These are phyloP conservation scores for Coemansia sp. DNA, from an alignment of 192 early-diverging fungal genomes.

Conservation along the genomic window DNA sequence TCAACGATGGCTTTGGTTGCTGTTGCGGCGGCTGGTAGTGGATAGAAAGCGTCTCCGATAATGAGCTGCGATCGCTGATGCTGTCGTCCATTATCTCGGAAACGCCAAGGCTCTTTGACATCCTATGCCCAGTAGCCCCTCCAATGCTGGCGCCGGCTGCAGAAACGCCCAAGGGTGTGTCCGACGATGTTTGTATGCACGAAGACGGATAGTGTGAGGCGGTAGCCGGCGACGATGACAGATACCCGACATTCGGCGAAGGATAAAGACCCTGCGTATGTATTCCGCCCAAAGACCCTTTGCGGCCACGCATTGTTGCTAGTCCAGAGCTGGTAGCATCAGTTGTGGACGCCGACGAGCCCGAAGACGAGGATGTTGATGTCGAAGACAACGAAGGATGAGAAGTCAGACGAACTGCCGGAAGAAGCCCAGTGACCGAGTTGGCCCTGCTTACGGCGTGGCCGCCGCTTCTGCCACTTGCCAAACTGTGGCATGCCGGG, in stretches of 20 bases:
- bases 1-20: constrained; percentile 10
- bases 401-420: not conserved
- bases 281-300: constrained; percentile 29
- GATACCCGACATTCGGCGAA: constrained; percentile 2
- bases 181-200: not conserved
- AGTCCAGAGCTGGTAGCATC: not conserved
- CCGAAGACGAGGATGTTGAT: not conserved
- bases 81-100: constrained; percentile 35
- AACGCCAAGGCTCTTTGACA: constrained; percentile 30
- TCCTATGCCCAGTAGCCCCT: constrained; percentile 11
- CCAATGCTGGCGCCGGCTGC: constrained; percentile 15
- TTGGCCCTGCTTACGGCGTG: not conserved
- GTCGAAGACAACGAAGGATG: not conserved
- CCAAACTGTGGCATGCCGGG: not conserved
- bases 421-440: not conserved
- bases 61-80: constrained; percentile 48
- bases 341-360: not conserved
- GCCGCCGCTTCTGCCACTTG: constrained; percentile 4
- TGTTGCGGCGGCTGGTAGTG: constrained; percentile 35
- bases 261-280: constrained; percentile 14
- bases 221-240: constrained; percentile 12
- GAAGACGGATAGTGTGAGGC: constrained; percentile 5
- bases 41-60: constrained; percentile 47
- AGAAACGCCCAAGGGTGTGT: not conserved
- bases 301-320: constrained; percentile 17